Evolutionary conservation across 371 early-diverging fungal genomes (phyloP).

Genomic region (Mucor saturninus): DNA sequence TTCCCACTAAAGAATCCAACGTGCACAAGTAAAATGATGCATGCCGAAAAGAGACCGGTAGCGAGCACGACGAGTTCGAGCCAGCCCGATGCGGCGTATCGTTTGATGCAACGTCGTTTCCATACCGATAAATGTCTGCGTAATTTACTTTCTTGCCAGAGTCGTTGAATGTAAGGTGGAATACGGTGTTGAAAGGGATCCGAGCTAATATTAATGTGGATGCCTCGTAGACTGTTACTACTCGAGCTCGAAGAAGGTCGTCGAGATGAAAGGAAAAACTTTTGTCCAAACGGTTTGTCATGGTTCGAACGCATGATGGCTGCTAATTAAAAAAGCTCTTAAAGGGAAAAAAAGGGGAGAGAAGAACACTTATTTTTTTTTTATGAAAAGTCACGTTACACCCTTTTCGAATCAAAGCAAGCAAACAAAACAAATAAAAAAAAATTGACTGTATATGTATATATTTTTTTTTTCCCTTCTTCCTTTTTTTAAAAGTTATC

Average conservation of each 20-base stretch:
- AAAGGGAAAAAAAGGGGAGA: neutral
- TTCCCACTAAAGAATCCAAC: conserved; percentile 55
- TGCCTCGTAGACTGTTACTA: conserved; percentile 41
- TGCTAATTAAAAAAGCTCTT: too few relatives aligned
- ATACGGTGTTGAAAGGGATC: conserved; percentile 60
- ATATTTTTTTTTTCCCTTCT: neutral
- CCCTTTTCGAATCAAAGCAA: too few relatives aligned
- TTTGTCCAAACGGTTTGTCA: conserved; percentile 17
- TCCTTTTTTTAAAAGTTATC: conserved; percentile 59
- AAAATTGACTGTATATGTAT: neutral
- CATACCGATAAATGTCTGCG: conserved; percentile 24
- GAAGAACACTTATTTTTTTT: too few relatives aligned
- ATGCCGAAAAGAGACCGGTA: conserved; percentile 24
- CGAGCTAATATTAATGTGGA: conserved; percentile 58
- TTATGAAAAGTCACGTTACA: too few relatives aligned
- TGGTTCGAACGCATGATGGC: conserved; percentile 15
- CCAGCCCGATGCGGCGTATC: conserved; percentile 33
- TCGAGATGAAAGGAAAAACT: conserved; percentile 20
- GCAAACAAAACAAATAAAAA: too few relatives aligned
- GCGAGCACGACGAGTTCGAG: conserved; percentile 21
- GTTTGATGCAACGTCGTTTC: conserved; percentile 29
- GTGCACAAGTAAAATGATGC: conserved; percentile 40
- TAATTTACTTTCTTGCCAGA: conserved; percentile 52
- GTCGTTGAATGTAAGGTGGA: conserved; percentile 48
- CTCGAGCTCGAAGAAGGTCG: conserved; percentile 14